phyloP scores from a whole-genome alignment of 2,329 filamentous ascomycete genomes.

The Hysterium pulicare region DNA sequence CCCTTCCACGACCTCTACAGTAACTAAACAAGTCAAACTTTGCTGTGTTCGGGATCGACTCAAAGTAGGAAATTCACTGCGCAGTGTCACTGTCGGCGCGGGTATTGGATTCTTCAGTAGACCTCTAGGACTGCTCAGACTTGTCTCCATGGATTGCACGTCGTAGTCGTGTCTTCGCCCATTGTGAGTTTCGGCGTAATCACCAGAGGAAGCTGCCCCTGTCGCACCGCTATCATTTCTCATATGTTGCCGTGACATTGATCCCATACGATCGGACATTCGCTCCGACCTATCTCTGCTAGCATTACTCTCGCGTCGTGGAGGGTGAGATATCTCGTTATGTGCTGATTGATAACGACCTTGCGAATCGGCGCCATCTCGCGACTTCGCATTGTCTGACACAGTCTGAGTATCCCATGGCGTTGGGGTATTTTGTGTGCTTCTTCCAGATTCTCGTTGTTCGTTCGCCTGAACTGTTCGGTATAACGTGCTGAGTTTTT shows the following conservation, averaged over 20 bases:
- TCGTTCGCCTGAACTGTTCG: conserved; percentile 73
- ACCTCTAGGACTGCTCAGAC: conserved; percentile 67
- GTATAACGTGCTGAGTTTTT: conserved; percentile 92
- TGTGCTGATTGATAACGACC: conserved; percentile 26
- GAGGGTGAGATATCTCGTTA: conserved; percentile 17
- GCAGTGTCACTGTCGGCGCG: conserved; percentile 84
- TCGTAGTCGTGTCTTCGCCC: conserved; percentile 88
- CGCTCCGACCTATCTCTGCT: conserved; percentile 38
- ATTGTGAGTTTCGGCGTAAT: conserved; percentile 74
- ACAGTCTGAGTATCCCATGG: conserved; percentile 58
- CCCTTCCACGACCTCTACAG: conserved; percentile 86
- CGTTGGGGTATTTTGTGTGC: conserved; percentile 53
- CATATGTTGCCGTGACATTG: conserved; percentile 51
- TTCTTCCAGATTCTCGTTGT: conserved; percentile 34
- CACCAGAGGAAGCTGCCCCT: conserved; percentile 64
- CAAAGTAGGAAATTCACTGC: conserved; percentile 94
- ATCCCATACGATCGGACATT: conserved; percentile 38
- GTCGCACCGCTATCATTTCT: conserved; percentile 78
- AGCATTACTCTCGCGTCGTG: conserved; percentile 37
- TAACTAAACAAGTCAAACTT: conserved; percentile 88
- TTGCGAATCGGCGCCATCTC: conserved; percentile 33
- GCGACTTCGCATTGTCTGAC: conserved; percentile 39
- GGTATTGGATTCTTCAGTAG: conserved; percentile 82
- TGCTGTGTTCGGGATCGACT: conserved; percentile 91
- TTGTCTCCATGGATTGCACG: conserved; percentile 91